A percentile compares a stretch with the other conserved stretches of the same genome.
phyloP scores from a whole-genome alignment of 257 asterid genomes.

The Avicennia marina region DNA sequence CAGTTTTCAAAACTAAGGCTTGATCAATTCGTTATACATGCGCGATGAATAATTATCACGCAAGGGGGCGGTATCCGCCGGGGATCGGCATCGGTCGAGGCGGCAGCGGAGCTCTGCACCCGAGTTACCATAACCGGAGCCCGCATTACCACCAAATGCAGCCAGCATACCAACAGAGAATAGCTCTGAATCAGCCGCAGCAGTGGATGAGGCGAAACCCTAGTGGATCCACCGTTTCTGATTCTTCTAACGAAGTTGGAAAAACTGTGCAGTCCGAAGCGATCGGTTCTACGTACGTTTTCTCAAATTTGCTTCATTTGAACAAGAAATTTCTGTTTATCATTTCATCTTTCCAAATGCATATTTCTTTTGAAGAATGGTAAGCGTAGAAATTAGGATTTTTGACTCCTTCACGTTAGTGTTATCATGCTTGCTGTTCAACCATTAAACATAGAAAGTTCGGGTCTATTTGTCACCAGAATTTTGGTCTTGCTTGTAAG shows the following conservation, averaged over 20 bases:
- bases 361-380: too few relatives aligned
- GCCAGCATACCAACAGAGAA: conserved; percentile 16
- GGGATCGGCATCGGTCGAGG: conserved; percentile 34
- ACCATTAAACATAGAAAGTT: too few relatives aligned
- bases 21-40: neutral
- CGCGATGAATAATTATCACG: conserved; percentile 13
- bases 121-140: conserved; percentile 17
- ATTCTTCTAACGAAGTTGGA: conserved; percentile 41
- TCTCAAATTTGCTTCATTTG: neutral
- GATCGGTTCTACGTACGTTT: conserved; percentile 38
- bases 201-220: conserved; percentile 59
- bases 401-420: too few relatives aligned
- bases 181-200: conserved; percentile 29
- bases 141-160: conserved; percentile 10
- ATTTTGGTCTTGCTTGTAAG: too few relatives aligned
- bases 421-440: too few relatives aligned
- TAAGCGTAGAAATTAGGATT: too few relatives aligned
- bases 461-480: too few relatives aligned
- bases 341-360: too few relatives aligned
- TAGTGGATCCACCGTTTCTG: conserved; percentile 23
- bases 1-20: neutral
- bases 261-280: conserved; percentile 50
- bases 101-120: conserved; percentile 20
- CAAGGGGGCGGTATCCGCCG: conserved; percentile 31
- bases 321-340: neutral